Conservation (phyloP, 73 alveolate genomes). For the Paramecium sonneborni region DNA sequence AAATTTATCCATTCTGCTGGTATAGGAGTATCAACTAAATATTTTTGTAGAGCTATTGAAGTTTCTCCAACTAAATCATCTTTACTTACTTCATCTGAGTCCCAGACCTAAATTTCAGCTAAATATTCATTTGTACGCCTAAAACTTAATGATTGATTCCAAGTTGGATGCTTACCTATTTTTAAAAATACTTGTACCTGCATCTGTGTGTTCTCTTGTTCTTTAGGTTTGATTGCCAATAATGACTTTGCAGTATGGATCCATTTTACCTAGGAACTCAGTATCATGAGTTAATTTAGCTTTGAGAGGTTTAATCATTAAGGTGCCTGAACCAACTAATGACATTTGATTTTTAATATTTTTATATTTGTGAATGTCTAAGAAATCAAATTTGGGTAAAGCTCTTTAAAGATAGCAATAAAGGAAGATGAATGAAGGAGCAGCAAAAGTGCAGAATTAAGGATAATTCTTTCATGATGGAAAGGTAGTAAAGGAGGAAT, state of each 20-base stretch:
- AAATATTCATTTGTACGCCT: conserved; percentile 41
- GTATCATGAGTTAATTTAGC: conserved; percentile 55
- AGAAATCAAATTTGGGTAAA: conserved; percentile 50
- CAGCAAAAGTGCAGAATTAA: conserved; percentile 47
- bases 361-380: conserved; percentile 58
- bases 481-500: conserved; percentile 75
- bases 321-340: conserved; percentile 48
- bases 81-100: not conserved
- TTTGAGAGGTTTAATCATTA: not conserved
- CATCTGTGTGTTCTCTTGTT: conserved; percentile 59
- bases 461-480: conserved; percentile 62
- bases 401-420: conserved; percentile 61
- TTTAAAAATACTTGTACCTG: not conserved
- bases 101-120: conserved; percentile 45
- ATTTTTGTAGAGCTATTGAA: not conserved
- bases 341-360: conserved; percentile 19
- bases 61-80: conserved; percentile 60
- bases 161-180: conserved; percentile 37
- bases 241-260: conserved; percentile 36
- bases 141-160: conserved; percentile 37
- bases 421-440: conserved; percentile 22
- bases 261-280: conserved; percentile 60
- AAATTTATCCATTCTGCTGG: conserved; percentile 48
- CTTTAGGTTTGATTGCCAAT: conserved; percentile 32
- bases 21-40: not conserved